Base-by-base conservation (phyloP, 352 stramenopile genomes). In the Globisporangium takayamanum region DNA sequence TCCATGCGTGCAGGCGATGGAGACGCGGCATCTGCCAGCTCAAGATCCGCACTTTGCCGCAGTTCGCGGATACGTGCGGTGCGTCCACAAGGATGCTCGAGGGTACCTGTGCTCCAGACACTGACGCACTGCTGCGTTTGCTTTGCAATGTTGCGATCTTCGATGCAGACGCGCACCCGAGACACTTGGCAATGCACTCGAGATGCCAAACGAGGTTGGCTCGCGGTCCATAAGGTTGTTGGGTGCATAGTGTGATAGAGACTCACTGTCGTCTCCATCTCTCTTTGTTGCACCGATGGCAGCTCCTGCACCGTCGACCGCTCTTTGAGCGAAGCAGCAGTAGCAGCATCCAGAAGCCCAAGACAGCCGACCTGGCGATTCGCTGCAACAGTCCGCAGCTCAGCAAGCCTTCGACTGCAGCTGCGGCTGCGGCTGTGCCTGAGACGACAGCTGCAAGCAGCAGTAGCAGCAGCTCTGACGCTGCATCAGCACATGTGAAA, bases 61-160 rank as follows among this genome's bases (percentile, higher is more conserved):
- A 16, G 54, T 82, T 8, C 61, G 72, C 48, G 78, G 76, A 28
- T 81, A 82, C 56, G 76, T 85, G 39, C 78, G 76, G 78, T 88
- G 59, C 62, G 55, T 50, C 6, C 22, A 44, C 37, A 15, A 15
- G 42, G 5, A 47, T 47, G 42, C 42, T 22, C 22, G 22, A 22
- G 22, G 22, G 22, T 22, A 12, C 18, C 15, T 47, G 42, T 47
- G 15, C 42, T 7, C 16, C 12, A 15, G 12, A 7, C 16, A n/a
- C 41, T 46, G 44, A 16, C 20, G 44, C 8, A 49, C n/a, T 7
- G 18, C 20, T 49, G 44, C n/a, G 28, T 33, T 44, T 22, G 5
- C 18, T 48, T 20, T 36, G 8, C 16, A 14, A 39, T 39, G 33
- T 12, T 39, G 33, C 7, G 33, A 2, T 12, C 33, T 5, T 41